phyloP scores from a whole-genome alignment of 805 yeast genomes.

The Clavispora vitiphila region DNA sequence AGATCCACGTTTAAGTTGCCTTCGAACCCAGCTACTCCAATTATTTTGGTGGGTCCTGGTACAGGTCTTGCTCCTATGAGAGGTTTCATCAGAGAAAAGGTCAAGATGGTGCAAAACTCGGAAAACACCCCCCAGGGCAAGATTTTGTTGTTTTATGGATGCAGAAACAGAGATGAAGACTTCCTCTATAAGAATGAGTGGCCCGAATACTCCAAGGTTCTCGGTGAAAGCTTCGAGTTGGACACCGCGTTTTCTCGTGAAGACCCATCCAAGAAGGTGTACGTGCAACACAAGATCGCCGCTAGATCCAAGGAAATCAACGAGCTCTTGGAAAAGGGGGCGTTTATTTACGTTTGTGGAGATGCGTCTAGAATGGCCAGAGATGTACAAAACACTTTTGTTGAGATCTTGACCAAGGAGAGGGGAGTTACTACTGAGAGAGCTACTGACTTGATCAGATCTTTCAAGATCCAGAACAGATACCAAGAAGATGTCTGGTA shows the following conservation, averaged over 20 bases:
- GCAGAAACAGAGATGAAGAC: slow-evolving; percentile 75
- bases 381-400: slow-evolving; percentile 74
- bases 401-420: slow-evolving; percentile 54
- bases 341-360: slow-evolving; percentile 92
- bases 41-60: slow-evolving; percentile 95
- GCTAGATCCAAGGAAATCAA: slow-evolving; percentile 52
- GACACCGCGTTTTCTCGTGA: slow-evolving; percentile 87
- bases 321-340: slow-evolving; percentile 58
- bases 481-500: slow-evolving; percentile 99
- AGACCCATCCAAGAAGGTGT: slow-evolving; percentile 47
- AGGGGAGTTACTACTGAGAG: slow-evolving; percentile 61
- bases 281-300: slow-evolving; percentile 76
- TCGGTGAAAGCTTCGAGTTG: slow-evolving; percentile 64
- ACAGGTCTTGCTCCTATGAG: slow-evolving; percentile 99
- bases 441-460: slow-evolving; percentile 73
- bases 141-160: slow-evolving; percentile 78
- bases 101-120: slow-evolving; percentile 38
- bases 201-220: slow-evolving; percentile 60
- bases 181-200: slow-evolving; percentile 87
- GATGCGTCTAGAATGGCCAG: slow-evolving; percentile 96
- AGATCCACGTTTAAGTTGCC: slow-evolving; percentile 95
- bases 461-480: slow-evolving; percentile 75
- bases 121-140: slow-evolving; percentile 50
- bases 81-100: slow-evolving; percentile 88
- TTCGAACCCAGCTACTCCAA: slow-evolving; percentile 72